phyloP scores from a whole-genome alignment of 208 protist genomes.

The Trypanosoma rangeli region DNA sequence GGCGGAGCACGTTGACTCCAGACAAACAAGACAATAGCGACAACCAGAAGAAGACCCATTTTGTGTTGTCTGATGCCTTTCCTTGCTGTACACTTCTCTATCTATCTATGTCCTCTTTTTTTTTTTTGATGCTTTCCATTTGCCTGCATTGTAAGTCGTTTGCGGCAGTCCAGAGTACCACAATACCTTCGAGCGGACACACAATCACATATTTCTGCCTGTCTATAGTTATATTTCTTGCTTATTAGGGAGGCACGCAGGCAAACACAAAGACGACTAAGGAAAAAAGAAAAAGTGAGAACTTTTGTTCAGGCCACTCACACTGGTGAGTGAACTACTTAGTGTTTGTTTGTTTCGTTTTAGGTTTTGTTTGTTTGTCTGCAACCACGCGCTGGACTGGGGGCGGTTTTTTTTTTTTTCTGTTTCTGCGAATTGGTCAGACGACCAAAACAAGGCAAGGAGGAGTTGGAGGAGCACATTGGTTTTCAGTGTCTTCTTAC shows the following conservation, averaged over 20 bases:
- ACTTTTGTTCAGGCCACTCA: neutral
- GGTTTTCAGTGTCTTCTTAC: too few relatives aligned
- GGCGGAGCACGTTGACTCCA: neutral
- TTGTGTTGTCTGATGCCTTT: neutral
- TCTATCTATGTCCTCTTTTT: slow-evolving; percentile 13
- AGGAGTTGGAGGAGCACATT: neutral
- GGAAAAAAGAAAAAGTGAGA: neutral
- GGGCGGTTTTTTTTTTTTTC: neutral
- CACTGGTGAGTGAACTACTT: neutral
- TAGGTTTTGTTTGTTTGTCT: neutral
- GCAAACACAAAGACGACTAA: neutral
- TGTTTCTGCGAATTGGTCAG: neutral
- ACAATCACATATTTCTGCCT: neutral
- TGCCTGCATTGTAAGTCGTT: neutral
- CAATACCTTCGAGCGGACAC: neutral
- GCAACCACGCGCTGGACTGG: neutral
- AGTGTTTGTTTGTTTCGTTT: neutral
- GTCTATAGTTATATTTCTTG: neutral
- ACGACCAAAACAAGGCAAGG: neutral
- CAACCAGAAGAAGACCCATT: neutral
- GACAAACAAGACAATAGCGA: neutral
- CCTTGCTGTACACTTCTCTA: slow-evolving; percentile 4
- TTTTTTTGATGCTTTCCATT: neutral
- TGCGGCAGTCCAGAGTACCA: neutral
- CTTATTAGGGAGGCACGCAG: neutral